These are phyloP conservation scores for Stagonosporopsis vannaccii DNA, from an alignment of 2,329 filamentous ascomycete species.

Conservation along the genomic window DNA sequence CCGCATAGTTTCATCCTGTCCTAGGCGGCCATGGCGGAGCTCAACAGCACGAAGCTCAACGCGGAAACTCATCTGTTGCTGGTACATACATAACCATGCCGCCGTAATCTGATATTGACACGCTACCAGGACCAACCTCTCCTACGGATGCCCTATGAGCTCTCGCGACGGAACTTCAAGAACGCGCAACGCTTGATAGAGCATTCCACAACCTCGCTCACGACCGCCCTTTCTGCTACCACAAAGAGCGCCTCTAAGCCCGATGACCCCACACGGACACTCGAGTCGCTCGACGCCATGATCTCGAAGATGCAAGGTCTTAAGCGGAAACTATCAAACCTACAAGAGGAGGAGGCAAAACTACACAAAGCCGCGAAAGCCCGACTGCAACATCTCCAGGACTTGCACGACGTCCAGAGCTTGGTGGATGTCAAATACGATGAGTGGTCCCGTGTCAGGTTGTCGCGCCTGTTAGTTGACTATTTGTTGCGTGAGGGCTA, in stretches of 20 bases:
- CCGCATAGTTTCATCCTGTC: neutral
- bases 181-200: conserved; percentile 79
- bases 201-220: conserved; percentile 70
- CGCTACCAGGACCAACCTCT: conserved; percentile 84
- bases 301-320: conserved; percentile 82
- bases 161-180: conserved; percentile 93
- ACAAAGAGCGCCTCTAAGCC: conserved; percentile 69
- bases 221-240: conserved; percentile 62
- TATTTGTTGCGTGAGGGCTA: conserved; percentile 88
- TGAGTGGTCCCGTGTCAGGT: conserved; percentile 79
- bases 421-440: conserved; percentile 95
- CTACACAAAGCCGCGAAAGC: conserved; percentile 79
- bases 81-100: conserved; percentile 54
- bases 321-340: conserved; percentile 81
- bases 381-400: conserved; percentile 79
- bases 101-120: neutral
- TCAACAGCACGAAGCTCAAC: conserved; percentile 70
- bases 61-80: conserved; percentile 79
- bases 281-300: conserved; percentile 84
- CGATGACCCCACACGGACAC: conserved; percentile 54
- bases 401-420: conserved; percentile 79
- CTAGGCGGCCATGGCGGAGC: conserved; percentile 52
- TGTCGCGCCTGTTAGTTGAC: conserved; percentile 89
- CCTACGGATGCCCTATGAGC: conserved; percentile 89
- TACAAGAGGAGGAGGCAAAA: conserved; percentile 79